Percentiles rank a stretch among this genome's conserved stretches.
Evolutionary conservation across 179 eudicot species (phyloP).

Genomic region (Amaranthus tricolor): DNA sequence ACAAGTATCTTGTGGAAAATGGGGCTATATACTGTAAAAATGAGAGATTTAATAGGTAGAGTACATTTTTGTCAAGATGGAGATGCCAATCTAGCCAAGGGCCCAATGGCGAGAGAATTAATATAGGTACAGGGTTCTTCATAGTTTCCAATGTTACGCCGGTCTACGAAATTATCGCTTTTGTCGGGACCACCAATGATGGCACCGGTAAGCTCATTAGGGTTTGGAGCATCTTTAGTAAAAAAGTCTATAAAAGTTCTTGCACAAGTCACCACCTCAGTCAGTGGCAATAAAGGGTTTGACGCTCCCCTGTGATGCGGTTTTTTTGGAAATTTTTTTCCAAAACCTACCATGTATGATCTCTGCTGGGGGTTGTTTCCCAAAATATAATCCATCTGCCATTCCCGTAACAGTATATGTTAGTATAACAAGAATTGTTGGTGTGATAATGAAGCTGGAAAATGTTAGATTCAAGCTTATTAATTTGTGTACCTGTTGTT

Average conservation of each 20-base stretch:
- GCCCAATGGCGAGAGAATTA: slow-evolving; percentile 72
- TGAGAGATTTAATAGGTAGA: neutral
- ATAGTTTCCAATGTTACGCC: slow-evolving; percentile 39
- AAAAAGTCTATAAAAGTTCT: slow-evolving; percentile 55
- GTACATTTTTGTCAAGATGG: neutral
- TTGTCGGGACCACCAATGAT: slow-evolving; percentile 84
- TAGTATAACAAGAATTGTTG: neutral
- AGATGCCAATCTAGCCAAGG: slow-evolving; percentile 66
- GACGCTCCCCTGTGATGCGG: slow-evolving; percentile 95
- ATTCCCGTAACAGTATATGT: slow-evolving; percentile 11
- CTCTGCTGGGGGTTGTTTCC: slow-evolving; percentile 67
- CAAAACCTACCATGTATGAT: slow-evolving; percentile 94
- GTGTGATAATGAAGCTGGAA: neutral
- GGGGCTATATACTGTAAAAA: too few species aligned
- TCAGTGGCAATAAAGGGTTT: slow-evolving; percentile 36
- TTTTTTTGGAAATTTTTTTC: slow-evolving; percentile 68
- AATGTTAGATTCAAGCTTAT: neutral
- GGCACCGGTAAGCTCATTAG: slow-evolving; percentile 87
- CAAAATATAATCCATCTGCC: slow-evolving; percentile 76
- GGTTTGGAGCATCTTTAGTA: slow-evolving; percentile 51
- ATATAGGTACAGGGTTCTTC: slow-evolving; percentile 80
- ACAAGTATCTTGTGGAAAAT: neutral
- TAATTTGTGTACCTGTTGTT: slow-evolving; percentile 50
- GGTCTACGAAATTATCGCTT: slow-evolving; percentile 61
- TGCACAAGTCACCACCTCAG: slow-evolving; percentile 42